These are phyloP conservation scores for Ballota nigra DNA, from an alignment of 257 asterid species.

Conservation along the genomic window DNA sequence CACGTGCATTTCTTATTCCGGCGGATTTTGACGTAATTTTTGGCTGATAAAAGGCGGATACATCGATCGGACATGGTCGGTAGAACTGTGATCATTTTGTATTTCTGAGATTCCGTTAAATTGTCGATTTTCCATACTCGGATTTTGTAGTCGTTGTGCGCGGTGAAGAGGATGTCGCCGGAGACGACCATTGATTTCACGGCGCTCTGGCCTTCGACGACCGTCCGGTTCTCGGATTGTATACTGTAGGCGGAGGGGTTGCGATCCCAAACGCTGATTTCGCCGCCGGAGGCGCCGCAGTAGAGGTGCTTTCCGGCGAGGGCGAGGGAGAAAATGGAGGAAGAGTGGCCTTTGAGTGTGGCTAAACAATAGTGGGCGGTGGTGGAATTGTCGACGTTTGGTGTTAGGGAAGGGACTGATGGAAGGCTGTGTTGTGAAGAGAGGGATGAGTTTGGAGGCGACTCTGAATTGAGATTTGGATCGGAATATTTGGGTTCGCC, in stretches of 20 bases:
- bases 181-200: slow-evolving; percentile 42
- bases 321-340: slow-evolving; percentile 48
- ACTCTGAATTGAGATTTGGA: slow-evolving; percentile 23
- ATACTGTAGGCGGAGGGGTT: slow-evolving; percentile 12
- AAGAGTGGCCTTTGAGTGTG: slow-evolving; percentile 52
- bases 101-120: background rate
- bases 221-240: slow-evolving; percentile 10
- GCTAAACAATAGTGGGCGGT: slow-evolving; percentile 33
- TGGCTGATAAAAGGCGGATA: slow-evolving; percentile 37
- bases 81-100: slow-evolving; percentile 41
- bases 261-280: slow-evolving; percentile 46
- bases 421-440: slow-evolving; percentile 64
- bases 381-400: slow-evolving; percentile 24
- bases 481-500: slow-evolving; percentile 31
- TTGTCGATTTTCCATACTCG: slow-evolving; percentile 65
- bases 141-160: slow-evolving; percentile 69
- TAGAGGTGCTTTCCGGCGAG: slow-evolving; percentile 58
- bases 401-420: slow-evolving; percentile 60
- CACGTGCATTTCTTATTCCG: slow-evolving; percentile 61
- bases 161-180: slow-evolving; percentile 56
- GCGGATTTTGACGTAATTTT: slow-evolving; percentile 53
- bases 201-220: slow-evolving; percentile 32
- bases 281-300: slow-evolving; percentile 56
- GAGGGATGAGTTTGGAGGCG: slow-evolving; percentile 39
- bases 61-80: slow-evolving; percentile 63